Evolutionary conservation across 148 eudicot species (phyloP), one percentile per base, ranked within the genome.

Genomic region (Camellia japonica): DNA sequence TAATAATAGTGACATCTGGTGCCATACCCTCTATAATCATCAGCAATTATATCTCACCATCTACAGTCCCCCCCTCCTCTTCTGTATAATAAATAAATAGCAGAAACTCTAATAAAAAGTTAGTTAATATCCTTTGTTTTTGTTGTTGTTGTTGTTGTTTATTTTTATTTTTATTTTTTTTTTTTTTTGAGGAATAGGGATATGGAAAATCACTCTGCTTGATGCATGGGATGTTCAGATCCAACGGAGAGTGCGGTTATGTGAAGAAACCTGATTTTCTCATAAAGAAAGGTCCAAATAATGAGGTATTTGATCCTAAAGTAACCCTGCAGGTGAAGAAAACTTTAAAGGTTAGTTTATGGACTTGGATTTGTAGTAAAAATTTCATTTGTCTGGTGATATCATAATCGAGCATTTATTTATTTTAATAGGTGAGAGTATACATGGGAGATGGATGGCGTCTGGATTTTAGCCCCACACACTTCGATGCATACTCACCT

Each of bases 381-480:
- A n/a, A 59, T 52, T 75, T 30, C 19, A 46, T 55, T 46, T 16
- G 44, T 16, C 73, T 55, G 61, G 30, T 76, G 71, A 59, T 10
- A 38, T 51, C 4, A 13, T 62, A 20, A 20, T 18, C 5, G 43
- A 78, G 70, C 30, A 30, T 30, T 72, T 15, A 56, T 58, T 73
- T 16, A 18, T 71, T 6, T 78, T 75, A 9, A 79, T 87, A 92
- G 97, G 93, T 92, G 44, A 82, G 82, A 43, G 90, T 92, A 42
- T 93, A 90, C 84, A 82, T 92, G 94, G 96, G 97, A 42, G 89
- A 92, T 65, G 97, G 97, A 52, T 93, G 97, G 97, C 90, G 91
- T 68, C 20, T 83, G 73, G 95, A 93, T 90, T 93, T 90, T 77
- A 88, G 87, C 79, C 90, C 86, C 55, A 93, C 91, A 54, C 94